Conservation (phyloP, 305 asterid genomes). For the Fraxinus platypoda region DNA sequence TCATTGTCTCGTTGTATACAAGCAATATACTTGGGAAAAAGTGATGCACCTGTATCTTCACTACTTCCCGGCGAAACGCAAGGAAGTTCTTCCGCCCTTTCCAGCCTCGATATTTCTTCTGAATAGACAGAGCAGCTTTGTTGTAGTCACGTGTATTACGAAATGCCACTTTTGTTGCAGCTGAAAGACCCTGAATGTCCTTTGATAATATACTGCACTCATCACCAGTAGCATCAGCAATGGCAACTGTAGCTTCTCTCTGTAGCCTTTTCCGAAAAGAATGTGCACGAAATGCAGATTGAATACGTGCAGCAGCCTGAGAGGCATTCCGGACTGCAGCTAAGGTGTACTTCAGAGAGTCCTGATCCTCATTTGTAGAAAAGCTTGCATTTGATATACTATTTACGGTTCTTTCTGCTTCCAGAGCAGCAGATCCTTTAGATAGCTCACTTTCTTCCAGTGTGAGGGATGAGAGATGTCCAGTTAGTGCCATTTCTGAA, state of each 20-base stretch:
- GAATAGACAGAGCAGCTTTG: conserved; percentile 84
- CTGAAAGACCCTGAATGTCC: conserved; percentile 56
- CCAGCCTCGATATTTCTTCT: conserved; percentile 90
- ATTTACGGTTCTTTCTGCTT: conserved; percentile 76
- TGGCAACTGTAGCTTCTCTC: conserved; percentile 38
- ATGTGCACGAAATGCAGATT: conserved; percentile 93
- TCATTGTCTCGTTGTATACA: neutral
- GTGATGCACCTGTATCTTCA: conserved; percentile 80
- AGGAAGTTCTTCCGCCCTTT: conserved; percentile 85
- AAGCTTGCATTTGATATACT: conserved; percentile 43
- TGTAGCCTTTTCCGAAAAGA: conserved; percentile 81
- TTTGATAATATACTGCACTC: conserved; percentile 43
- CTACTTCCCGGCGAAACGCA: conserved; percentile 79
- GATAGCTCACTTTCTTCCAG: conserved; percentile 71
- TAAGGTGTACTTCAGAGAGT: conserved; percentile 62
- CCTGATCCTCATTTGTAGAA: conserved; percentile 55
- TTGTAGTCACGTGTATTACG: conserved; percentile 55
- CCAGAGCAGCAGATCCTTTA: conserved; percentile 73
- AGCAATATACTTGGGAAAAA: conserved; percentile 11
- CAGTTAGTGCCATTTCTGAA: conserved; percentile 81
- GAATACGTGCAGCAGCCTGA: conserved; percentile 96
- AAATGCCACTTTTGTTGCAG: conserved; percentile 62
- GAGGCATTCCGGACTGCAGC: conserved; percentile 86
- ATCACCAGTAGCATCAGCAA: conserved; percentile 31
- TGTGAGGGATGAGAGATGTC: conserved; percentile 84